Conservation (phyloP, 202 grass and related monocot genomes). For the Brachypodium distachyon region DNA sequence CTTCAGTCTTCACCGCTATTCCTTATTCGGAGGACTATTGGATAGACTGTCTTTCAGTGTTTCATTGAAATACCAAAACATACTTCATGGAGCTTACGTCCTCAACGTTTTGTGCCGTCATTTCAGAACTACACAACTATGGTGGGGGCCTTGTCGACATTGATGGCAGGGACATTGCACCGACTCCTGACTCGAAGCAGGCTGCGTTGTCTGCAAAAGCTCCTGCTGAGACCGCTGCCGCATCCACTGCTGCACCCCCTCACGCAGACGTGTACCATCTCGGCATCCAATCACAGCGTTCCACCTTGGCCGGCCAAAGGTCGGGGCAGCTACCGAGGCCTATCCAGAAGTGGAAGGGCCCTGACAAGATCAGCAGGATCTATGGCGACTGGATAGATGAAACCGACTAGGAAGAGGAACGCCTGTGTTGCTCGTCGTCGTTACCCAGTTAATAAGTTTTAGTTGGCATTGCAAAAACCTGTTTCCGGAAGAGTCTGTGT, state of each 20-base stretch:
- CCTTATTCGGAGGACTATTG: not conserved
- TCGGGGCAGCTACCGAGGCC: constrained; percentile 62
- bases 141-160: constrained; percentile 67
- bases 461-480: constrained; percentile 25
- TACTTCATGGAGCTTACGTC: not conserved
- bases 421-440: not conserved
- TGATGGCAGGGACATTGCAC: constrained; percentile 43
- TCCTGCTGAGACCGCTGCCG: constrained; percentile 30
- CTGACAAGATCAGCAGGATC: constrained; percentile 96
- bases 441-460: constrained; percentile 3
- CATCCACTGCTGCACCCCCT: constrained; percentile 29
- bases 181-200: constrained; percentile 74
- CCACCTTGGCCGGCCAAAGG: constrained; percentile 52
- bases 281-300: constrained; percentile 63
- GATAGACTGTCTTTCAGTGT: not conserved
- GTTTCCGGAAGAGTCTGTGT: not conserved
- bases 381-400: constrained; percentile 99
- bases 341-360: constrained; percentile 94
- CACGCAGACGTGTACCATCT: constrained; percentile 86
- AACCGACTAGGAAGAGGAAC: constrained; percentile 43
- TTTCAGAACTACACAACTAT: constrained; percentile 87
- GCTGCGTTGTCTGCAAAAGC: constrained; percentile 46
- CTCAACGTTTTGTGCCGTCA: not conserved
- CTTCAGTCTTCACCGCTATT: too few species aligned
- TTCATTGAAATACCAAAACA: not conserved